A percentile compares a stretch with the other conserved stretches of the same genome.
phyloP scores from a whole-genome alignment of 2,329 filamentous ascomycete genomes.

The Botrytis cinerea region DNA sequence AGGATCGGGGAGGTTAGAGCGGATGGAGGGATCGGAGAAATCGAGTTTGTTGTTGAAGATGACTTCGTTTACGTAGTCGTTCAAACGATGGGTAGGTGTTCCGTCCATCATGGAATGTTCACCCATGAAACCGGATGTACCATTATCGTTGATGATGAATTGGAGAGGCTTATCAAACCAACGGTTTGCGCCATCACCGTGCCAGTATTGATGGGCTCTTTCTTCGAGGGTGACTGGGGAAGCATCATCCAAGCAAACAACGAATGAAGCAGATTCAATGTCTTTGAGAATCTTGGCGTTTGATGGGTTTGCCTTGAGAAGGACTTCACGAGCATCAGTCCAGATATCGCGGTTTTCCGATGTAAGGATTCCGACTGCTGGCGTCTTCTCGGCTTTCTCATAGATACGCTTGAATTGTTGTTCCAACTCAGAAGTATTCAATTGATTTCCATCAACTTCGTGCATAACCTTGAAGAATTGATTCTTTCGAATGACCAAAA shows the following conservation, averaged over 20 bases:
- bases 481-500: conserved; percentile 90
- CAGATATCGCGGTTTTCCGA: conserved; percentile 92
- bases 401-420: conserved; percentile 86
- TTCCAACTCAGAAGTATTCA: conserved; percentile 88
- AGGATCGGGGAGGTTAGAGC: conserved; percentile 83
- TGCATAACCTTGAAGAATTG: conserved; percentile 93
- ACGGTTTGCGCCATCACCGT: conserved; percentile 91
- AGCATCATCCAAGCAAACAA: conserved; percentile 92
- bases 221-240: conserved; percentile 91
- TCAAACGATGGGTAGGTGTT: conserved; percentile 93
- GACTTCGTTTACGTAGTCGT: conserved; percentile 88
- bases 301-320: conserved; percentile 73
- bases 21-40: conserved; percentile 74
- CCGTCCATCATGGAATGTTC: conserved; percentile 99
- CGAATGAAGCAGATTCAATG: conserved; percentile 86
- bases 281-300: conserved; percentile 78
- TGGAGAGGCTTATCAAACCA: conserved; percentile 99
- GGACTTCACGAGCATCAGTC: conserved; percentile 76
- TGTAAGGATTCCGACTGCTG: conserved; percentile 81
- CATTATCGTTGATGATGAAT: conserved; percentile 98
- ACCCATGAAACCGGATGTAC: conserved; percentile 94
- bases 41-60: conserved; percentile 96
- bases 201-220: conserved; percentile 95
- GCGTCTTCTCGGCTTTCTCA: conserved; percentile 68
- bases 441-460: conserved; percentile 77